A percentile compares a stretch with the other conserved stretches of the same genome.
phyloP scores from a whole-genome alignment of 306 rosid genomes.

The Lathyrus sativus region DNA sequence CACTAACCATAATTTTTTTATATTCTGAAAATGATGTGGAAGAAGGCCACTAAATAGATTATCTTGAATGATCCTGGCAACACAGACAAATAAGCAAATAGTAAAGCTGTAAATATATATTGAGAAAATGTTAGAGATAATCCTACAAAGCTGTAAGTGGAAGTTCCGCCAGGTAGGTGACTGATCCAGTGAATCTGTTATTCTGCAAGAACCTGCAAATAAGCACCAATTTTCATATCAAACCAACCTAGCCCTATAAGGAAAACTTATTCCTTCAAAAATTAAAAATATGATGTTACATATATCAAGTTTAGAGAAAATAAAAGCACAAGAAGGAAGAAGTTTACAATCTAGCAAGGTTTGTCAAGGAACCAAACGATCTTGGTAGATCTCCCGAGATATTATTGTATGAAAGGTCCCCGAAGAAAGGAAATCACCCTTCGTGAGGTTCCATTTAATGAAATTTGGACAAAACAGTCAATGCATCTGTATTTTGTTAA shows the following conservation, averaged over 20 bases:
- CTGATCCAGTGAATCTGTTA: slow-evolving; percentile 86
- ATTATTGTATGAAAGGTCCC: slow-evolving; percentile 86
- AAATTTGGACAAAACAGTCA: slow-evolving; percentile 17
- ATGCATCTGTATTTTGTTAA: slow-evolving; percentile 27
- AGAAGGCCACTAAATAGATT: slow-evolving; percentile 89
- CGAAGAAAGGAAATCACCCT: slow-evolving; percentile 37
- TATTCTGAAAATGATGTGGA: slow-evolving; percentile 67
- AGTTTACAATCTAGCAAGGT: slow-evolving; percentile 66
- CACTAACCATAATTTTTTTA: slow-evolving; percentile 81
- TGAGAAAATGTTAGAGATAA: slow-evolving; percentile 25
- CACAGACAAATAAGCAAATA: slow-evolving; percentile 37
- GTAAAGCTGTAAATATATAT: slow-evolving; percentile 8
- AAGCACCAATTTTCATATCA: slow-evolving; percentile 27
- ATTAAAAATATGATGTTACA: slow-evolving; percentile 3
- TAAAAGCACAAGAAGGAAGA: slow-evolving; percentile 15
- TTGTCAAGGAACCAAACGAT: slow-evolving; percentile 77
- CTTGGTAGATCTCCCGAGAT: slow-evolving; percentile 90
- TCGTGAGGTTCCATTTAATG: slow-evolving; percentile 29
- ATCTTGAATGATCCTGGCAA: slow-evolving; percentile 75
- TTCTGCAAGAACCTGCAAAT: slow-evolving; percentile 74
- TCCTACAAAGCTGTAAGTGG: slow-evolving; percentile 79
- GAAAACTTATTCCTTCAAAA: not conserved
- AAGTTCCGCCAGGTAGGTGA: slow-evolving; percentile 74
- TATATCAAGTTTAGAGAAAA: slow-evolving; percentile 18
- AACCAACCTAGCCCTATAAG: slow-evolving; percentile 28